A percentile compares a stretch with the other conserved stretches of the same genome.
phyloP scores from a whole-genome alignment of 306 rosid genomes.

The Ormosia emarginata region DNA sequence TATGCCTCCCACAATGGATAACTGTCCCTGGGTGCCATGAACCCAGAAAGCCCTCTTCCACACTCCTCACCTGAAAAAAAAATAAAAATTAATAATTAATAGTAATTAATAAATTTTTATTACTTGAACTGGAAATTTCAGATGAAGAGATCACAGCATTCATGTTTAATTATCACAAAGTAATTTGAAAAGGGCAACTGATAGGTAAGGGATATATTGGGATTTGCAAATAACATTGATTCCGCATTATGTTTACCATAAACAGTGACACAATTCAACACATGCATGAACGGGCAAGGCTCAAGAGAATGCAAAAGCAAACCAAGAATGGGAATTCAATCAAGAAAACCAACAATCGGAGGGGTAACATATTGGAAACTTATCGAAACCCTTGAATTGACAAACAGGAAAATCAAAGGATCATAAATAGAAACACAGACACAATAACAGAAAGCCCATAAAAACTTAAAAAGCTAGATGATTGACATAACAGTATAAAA shows the following conservation, averaged over 20 bases:
- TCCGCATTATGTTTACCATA: background rate
- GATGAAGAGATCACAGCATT: background rate
- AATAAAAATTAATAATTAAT: background rate
- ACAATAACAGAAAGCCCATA: background rate
- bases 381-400: background rate
- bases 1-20: slow-evolving; percentile 33
- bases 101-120: background rate
- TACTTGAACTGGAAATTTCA: slow-evolving; percentile 10
- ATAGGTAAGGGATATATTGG: background rate
- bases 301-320: background rate
- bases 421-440: background rate
- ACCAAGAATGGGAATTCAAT: background rate
- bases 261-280: slow-evolving; percentile 1
- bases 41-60: slow-evolving; percentile 75
- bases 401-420: background rate
- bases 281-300: slow-evolving; percentile 13
- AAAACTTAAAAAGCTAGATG: background rate
- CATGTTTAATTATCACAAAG: background rate
- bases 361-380: background rate
- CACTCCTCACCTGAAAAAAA: slow-evolving; percentile 65
- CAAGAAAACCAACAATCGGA: background rate
- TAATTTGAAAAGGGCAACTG: background rate
- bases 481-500: background rate
- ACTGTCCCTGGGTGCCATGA: slow-evolving; percentile 82
- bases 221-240: slow-evolving; percentile 1